Percentiles rank a stretch among this genome's conserved stretches.
phyloP scores from a whole-genome alignment of 352 stramenopile genomes.

The Peronospora belbahrii region DNA sequence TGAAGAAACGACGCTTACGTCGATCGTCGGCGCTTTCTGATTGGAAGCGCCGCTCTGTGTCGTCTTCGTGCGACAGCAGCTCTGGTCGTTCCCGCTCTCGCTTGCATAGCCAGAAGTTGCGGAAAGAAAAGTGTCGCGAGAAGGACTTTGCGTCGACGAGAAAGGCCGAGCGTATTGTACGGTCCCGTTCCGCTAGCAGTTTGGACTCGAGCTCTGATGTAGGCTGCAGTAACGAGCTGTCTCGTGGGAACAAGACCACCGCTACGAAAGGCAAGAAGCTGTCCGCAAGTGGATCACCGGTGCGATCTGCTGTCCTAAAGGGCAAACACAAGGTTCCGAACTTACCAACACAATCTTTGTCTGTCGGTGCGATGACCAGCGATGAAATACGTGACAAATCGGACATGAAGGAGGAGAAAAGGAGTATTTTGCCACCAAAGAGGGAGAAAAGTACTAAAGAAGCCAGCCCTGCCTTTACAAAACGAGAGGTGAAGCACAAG shows the following conservation, averaged over 20 bases:
- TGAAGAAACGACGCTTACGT: constrained; percentile 5
- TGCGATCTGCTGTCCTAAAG: constrained; percentile 18
- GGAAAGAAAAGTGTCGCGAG: background rate
- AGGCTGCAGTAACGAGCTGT: background rate
- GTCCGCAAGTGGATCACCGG: constrained; percentile 9
- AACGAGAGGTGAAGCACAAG: constrained; percentile 7
- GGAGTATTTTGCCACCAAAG: background rate
- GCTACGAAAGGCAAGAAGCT: background rate
- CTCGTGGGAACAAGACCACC: constrained; percentile 5
- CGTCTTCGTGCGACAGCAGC: constrained; percentile 13
- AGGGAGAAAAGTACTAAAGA: constrained; percentile 1
- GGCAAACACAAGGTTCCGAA: constrained; percentile 29
- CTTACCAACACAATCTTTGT: constrained; percentile 13
- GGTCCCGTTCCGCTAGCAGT: background rate
- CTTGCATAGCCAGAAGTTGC: constrained; percentile 12
- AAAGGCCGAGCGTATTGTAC: constrained; percentile 6
- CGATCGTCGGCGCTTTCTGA: constrained; percentile 1
- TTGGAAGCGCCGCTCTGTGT: constrained; percentile 22
- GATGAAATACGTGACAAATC: constrained; percentile 2
- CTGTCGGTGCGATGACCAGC: constrained; percentile 13
- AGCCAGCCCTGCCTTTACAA: background rate
- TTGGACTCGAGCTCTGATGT: constrained; percentile 14
- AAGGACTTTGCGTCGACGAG: background rate
- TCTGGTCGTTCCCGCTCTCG: constrained; percentile 25
- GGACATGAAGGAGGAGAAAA: constrained; percentile 3